These are phyloP conservation scores for Baffinella frigidus DNA, from an alignment of 208 protist genomes.

Conservation along the genomic window DNA sequence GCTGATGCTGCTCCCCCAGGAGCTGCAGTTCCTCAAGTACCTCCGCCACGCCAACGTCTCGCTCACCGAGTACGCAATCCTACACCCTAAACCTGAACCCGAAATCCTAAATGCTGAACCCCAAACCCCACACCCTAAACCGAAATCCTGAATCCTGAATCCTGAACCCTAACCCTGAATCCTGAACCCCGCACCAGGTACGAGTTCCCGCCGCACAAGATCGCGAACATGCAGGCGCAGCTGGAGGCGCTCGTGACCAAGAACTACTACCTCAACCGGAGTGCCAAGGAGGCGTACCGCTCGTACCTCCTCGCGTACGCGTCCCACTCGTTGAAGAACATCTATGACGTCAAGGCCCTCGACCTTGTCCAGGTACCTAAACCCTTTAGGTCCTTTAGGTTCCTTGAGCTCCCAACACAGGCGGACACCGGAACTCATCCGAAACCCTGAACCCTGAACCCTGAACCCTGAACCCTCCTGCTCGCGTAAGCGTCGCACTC, in stretches of 20 bases:
- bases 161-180: no score
- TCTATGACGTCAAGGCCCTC: conserved; percentile 88
- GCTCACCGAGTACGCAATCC: no score
- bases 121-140: no score
- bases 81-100: no score
- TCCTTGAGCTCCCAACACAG: no score
- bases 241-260: conserved; percentile 94
- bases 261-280: conserved; percentile 98
- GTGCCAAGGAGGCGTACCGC: conserved; percentile 93
- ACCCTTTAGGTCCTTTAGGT: no score
- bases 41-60: conserved; percentile 89
- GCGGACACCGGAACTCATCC: no score
- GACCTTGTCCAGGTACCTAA: conserved; percentile 11
- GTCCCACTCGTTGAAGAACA: conserved; percentile 95
- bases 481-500: conserved; percentile 95
- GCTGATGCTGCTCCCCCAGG: conserved; percentile 96
- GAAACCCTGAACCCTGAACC: no score
- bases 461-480: no score
- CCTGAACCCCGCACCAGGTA: no score
- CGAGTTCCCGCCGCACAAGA: conserved; percentile 91
- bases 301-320: conserved; percentile 89
- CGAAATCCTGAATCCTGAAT: no score
- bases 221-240: conserved; percentile 89
- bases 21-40: conserved; percentile 96
- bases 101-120: no score